Evolutionary conservation across 129 eudicot genomes (phyloP), one percentile per base, ranked within the genome.

Genomic region (Calendula officinalis): DNA sequence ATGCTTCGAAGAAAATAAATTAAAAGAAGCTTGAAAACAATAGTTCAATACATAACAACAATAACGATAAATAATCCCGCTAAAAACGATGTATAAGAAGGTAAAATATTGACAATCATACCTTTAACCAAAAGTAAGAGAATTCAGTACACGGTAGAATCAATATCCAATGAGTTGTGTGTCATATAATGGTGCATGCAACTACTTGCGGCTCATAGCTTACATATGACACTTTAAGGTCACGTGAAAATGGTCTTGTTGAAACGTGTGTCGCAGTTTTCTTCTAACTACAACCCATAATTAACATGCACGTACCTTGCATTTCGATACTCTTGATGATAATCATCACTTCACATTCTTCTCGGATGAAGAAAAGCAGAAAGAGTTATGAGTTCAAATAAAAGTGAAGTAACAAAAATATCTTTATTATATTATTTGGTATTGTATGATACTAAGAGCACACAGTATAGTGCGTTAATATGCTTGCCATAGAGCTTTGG

Each of bases 201-300:
- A 15, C 35, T 35, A 37, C 48, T 22, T 45, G 70, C 39, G 12
- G 49, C 34, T 27, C 41, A 41, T 5, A 9, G 32, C 16, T 15
- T 68, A 44, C 55, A 2, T 43, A 33, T 55, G 64, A 68, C 44
- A 45, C 73, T 56, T 58, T 48, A 67, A 42, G 60, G 4, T 65
- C 70, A 65, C 46, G 39, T 17, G 69, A 70, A 61, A 12, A 30
- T 41, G 9, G 13, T 49, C 38, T 54, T n/a, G 33, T 60, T 48
- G 62, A 71, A 71, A 71, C 76, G 69, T 71, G 62, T 62, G 62
- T 51, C 63, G 39, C 63, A 62, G 61, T 61, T 62, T 52, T 71
- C 14, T 39, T 62, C 69, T 71, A 71, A 71, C 63, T 32, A 60
- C 69, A 52, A 71, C 76, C 63, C 76, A 71, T 71, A 71, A 61